Conservation (phyloP, 345 rosid species). For the Odontarrhena argentea region DNA sequence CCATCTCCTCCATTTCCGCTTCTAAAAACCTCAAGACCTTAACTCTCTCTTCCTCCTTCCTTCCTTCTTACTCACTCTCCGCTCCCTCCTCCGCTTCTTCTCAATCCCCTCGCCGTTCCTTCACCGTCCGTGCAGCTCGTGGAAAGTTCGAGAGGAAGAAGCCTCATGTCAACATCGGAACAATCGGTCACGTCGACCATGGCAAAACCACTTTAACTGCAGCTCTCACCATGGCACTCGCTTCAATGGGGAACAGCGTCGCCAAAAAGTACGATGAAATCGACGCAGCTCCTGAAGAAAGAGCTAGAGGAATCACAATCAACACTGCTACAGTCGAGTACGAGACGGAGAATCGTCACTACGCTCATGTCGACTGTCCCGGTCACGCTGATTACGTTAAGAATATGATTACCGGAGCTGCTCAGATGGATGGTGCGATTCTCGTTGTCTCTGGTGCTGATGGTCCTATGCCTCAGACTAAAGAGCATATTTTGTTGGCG, state of each 20-base stretch:
- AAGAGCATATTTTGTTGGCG: constrained; percentile 82
- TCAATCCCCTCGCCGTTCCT: constrained; percentile 44
- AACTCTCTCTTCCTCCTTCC: constrained; percentile 66
- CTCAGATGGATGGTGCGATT: constrained; percentile 94
- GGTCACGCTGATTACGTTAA: constrained; percentile 94
- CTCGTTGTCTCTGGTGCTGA: constrained; percentile 84
- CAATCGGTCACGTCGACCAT: constrained; percentile 96
- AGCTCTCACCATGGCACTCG: constrained; percentile 91
- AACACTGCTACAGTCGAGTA: constrained; percentile 94
- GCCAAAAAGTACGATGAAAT: constrained; percentile 90
- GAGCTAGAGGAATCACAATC: constrained; percentile 91
- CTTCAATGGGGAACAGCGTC: constrained; percentile 64
- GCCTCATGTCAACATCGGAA: constrained; percentile 88
- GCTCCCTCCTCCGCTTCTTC: constrained; percentile 32
- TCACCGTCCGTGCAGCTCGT: constrained; percentile 78
- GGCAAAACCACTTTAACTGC: constrained; percentile 92
- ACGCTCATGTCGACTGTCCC: constrained; percentile 92
- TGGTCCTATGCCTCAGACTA: constrained; percentile 96
- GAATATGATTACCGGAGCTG: constrained; percentile 90
- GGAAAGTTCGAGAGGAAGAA: constrained; percentile 96
- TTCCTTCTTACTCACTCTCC: constrained; percentile 49
- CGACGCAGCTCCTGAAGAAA: constrained; percentile 93
- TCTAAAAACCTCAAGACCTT: constrained; percentile 43
- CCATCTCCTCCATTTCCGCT: constrained; percentile 41
- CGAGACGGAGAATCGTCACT: constrained; percentile 86